Conservation (phyloP, 148 eudicot species). For the Persicaria maculosa region DNA sequence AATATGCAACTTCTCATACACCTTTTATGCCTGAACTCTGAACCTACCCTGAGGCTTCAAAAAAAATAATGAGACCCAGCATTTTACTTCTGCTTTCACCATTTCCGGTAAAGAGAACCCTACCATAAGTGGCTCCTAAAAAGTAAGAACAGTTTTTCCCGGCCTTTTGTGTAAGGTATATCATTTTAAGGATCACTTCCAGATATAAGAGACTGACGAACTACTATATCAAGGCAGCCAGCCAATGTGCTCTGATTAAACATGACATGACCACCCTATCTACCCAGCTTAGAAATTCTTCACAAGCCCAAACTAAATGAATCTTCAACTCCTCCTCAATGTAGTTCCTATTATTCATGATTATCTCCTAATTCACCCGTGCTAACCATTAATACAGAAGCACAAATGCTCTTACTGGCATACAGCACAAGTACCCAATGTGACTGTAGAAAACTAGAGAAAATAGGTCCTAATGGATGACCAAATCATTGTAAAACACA, state of each 20-base stretch:
- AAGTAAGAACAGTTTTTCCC: too few relatives aligned
- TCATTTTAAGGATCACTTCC: neutral
- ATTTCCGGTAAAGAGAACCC: neutral
- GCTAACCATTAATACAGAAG: neutral
- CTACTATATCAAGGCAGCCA: neutral
- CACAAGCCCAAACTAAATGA: neutral
- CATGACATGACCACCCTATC: neutral
- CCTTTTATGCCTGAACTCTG: neutral
- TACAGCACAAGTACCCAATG: neutral
- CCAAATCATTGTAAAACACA: neutral
- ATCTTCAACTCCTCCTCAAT: neutral
- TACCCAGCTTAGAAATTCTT: neutral
- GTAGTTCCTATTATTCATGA: neutral
- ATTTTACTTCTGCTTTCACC: neutral
- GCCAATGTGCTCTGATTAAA: neutral
- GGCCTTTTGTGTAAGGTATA: too few relatives aligned
- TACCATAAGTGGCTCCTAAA: neutral
- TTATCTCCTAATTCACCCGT: neutral
- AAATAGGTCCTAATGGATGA: neutral
- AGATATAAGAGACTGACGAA: neutral
- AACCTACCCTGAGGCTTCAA: neutral
- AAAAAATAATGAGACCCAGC: neutral
- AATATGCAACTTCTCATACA: neutral
- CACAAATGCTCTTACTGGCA: neutral
- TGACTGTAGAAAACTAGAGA: neutral